phyloP scores from a whole-genome alignment of 2,329 filamentous ascomycete genomes.

The Ophiosphaerella narmari region DNA sequence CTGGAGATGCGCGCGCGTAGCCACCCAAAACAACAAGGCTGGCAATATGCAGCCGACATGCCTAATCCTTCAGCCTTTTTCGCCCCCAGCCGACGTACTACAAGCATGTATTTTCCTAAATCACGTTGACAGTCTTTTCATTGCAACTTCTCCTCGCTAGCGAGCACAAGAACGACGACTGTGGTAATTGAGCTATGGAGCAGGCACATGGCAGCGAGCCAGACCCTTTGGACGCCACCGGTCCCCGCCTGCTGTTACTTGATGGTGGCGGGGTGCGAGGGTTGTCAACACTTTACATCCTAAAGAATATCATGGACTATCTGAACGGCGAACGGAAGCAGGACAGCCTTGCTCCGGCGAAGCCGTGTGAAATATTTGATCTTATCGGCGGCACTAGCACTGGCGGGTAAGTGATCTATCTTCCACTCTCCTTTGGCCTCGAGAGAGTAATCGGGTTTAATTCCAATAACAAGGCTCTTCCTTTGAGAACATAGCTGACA shows the following conservation, averaged over 20 bases:
- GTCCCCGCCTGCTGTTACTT: constrained; percentile 19
- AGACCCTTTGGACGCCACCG: constrained; percentile 10
- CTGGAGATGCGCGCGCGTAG: too few species aligned
- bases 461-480: neutral
- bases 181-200: too few species aligned
- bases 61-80: too few species aligned
- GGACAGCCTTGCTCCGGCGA: neutral
- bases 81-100: too few species aligned
- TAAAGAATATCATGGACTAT: constrained; percentile 21
- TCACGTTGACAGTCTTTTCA: too few species aligned
- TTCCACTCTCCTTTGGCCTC: too few species aligned
- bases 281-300: constrained; percentile 25
- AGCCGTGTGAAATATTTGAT: constrained; percentile 23
- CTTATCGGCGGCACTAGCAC: constrained; percentile 30
- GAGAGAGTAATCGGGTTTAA: too few species aligned
- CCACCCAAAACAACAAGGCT: too few species aligned
- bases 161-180: too few species aligned
- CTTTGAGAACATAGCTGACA: neutral
- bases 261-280: constrained; percentile 35
- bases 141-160: too few species aligned
- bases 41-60: too few species aligned
- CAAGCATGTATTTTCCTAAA: too few species aligned
- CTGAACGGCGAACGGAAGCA: neutral
- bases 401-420: constrained; percentile 12
- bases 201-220: constrained; percentile 7